These are phyloP conservation scores for Didymella keratinophila DNA, from an alignment of 2,329 filamentous ascomycete species.

Conservation along the genomic window DNA sequence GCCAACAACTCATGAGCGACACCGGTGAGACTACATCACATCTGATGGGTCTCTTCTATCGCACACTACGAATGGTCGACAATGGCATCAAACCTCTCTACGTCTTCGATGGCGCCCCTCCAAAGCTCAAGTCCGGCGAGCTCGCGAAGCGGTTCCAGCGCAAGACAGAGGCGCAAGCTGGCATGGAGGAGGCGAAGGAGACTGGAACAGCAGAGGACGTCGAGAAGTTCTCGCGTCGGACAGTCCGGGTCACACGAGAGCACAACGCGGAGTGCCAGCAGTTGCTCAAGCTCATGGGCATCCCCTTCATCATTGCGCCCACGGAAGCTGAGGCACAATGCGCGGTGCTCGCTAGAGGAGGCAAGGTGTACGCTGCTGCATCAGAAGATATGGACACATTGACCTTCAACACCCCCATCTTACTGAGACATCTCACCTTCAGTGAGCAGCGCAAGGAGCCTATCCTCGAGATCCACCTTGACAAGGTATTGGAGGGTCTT, in stretches of 20 bases:
- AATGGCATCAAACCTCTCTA: constrained; percentile 99
- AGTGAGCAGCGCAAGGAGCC: constrained; percentile 97
- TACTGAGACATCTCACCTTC: constrained; percentile 92
- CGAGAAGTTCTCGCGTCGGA: constrained; percentile 94
- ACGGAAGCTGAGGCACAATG: constrained; percentile 98
- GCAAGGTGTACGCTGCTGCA: constrained; percentile 95
- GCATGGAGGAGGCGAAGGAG: constrained; percentile 94
- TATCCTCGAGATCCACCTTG: constrained; percentile 91
- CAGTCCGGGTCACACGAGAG: constrained; percentile 92
- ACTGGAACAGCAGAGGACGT: constrained; percentile 97
- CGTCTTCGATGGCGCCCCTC: constrained; percentile 95
- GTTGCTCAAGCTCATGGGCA: constrained; percentile 91
- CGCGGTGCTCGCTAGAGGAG: constrained; percentile 84
- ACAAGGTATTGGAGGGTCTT: constrained; percentile 85
- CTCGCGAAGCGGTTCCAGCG: constrained; percentile 94
- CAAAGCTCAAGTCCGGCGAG: constrained; percentile 97
- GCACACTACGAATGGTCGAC: constrained; percentile 95
- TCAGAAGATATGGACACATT: constrained; percentile 99
- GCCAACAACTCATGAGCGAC: constrained; percentile 95
- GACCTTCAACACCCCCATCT: constrained; percentile 90
- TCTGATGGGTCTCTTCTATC: constrained; percentile 99
- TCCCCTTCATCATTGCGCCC: constrained; percentile 92
- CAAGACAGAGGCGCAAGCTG: constrained; percentile 89
- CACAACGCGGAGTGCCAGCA: constrained; percentile 95
- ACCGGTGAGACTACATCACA: constrained; percentile 96